These are phyloP conservation scores for Solanum aculeatissimum DNA, from an alignment of 305 asterid species.

Conservation along the genomic window DNA sequence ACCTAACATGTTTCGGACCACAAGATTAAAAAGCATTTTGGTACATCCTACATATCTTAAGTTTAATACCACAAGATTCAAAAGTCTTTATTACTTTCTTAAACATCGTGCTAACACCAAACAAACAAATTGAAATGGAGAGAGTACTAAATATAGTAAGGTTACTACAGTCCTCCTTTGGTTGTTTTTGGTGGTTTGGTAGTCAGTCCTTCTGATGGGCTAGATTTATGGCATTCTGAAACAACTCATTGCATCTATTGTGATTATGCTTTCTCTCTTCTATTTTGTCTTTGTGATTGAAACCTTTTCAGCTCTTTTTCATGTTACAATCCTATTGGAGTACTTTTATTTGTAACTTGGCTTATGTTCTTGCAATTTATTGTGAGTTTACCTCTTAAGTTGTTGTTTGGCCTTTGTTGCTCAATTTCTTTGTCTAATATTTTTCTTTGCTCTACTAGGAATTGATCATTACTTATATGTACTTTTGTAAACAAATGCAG, in stretches of 20 bases:
- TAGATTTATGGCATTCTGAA: background rate
- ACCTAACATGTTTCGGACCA: background rate
- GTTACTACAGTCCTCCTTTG: background rate
- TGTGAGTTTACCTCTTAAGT: background rate
- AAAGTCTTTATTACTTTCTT: background rate
- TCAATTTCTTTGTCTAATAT: background rate
- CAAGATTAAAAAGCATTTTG: background rate
- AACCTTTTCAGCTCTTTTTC: background rate
- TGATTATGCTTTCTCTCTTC: background rate
- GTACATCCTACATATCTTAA: background rate
- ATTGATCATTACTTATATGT: background rate
- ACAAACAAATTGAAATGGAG: background rate
- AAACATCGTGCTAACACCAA: background rate
- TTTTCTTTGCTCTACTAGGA: background rate
- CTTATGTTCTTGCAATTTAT: background rate
- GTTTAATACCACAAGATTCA: background rate
- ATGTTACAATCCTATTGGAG: background rate
- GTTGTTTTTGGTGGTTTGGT: background rate
- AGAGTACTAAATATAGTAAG: background rate
- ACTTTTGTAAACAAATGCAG: constrained; percentile 27
- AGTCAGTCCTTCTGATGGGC: background rate
- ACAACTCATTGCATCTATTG: background rate
- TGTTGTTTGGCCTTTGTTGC: background rate
- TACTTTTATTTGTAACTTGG: background rate
- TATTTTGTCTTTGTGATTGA: background rate